phyloP scores from a whole-genome alignment of 148 eudicot species.

The Spergularia bocconei region DNA sequence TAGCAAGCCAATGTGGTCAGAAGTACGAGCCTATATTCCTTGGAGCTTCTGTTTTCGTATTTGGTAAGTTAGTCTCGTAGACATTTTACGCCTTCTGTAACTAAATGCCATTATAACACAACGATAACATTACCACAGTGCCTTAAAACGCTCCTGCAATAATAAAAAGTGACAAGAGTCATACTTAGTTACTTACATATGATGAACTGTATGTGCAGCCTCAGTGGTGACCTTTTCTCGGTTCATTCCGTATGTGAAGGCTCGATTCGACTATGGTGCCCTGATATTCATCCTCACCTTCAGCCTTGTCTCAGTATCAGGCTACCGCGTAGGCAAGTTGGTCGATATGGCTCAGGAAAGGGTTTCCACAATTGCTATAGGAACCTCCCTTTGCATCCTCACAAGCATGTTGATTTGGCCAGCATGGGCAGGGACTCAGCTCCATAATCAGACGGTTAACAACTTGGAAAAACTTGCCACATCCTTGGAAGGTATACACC shows the following conservation, averaged over 20 bases:
- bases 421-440: constrained; percentile 81
- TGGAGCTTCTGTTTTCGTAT: constrained; percentile 52
- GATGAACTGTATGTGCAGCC: constrained; percentile 42
- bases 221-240: constrained; percentile 70
- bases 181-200: constrained; percentile 2
- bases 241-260: constrained; percentile 78
- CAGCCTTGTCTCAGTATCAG: constrained; percentile 77
- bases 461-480: constrained; percentile 72
- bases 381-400: constrained; percentile 67
- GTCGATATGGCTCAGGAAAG: constrained; percentile 66
- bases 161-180: no score
- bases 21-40: constrained; percentile 60
- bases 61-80: constrained; percentile 38
- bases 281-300: constrained; percentile 92
- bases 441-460: constrained; percentile 47
- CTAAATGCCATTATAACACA: background rate
- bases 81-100: background rate
- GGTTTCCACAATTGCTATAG: constrained; percentile 64
- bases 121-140: no score
- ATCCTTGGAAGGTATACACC: constrained; percentile 62
- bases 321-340: constrained; percentile 72
- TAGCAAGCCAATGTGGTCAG: constrained; percentile 60
- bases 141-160: no score
- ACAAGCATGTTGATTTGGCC: constrained; percentile 65
- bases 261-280: constrained; percentile 80